These are phyloP conservation scores for Ascodesmis nigricans DNA, from an alignment of 495 filamentous ascomycete species.

Conservation along the genomic window DNA sequence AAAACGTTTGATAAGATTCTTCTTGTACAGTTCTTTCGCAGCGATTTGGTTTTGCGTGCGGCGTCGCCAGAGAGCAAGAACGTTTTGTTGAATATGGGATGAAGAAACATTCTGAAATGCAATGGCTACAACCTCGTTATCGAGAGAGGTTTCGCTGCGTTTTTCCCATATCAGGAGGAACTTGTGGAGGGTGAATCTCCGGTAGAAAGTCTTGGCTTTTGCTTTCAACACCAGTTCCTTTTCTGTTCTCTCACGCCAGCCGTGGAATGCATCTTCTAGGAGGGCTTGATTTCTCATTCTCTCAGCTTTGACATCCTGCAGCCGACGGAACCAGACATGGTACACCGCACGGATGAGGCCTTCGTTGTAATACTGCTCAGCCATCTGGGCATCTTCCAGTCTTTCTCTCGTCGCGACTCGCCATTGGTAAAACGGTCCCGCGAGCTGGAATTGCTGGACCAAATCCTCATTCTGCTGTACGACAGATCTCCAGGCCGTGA, in stretches of 20 bases:
- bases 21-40: constrained; percentile 7
- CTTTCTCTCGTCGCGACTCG: constrained; percentile 2
- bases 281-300: constrained; percentile 1
- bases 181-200: constrained; percentile 10
- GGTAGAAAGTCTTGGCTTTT: constrained; percentile 12
- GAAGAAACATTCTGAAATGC: constrained; percentile 8
- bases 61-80: constrained; percentile 12
- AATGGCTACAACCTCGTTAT: constrained; percentile 10
- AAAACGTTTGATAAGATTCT: constrained; percentile 1
- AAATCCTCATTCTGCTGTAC: constrained; percentile 13
- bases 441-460: constrained; percentile 16
- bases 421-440: constrained; percentile 15
- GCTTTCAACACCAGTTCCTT: constrained; percentile 11
- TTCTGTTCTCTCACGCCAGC: constrained; percentile 13
- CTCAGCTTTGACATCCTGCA: constrained; percentile 12
- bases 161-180: constrained; percentile 16
- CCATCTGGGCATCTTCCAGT: constrained; percentile 4
- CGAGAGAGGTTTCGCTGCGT: constrained; percentile 12
- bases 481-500: constrained; percentile 15
- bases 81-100: constrained; percentile 8
- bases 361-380: constrained; percentile 11
- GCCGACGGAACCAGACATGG: constrained; percentile 19
- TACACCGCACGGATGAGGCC: constrained; percentile 14
- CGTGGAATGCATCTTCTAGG: constrained; percentile 4
- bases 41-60: constrained; percentile 11